Evolutionary conservation across 352 stramenopile genomes (phyloP).

Genomic region (Pseudoperonospora humuli): DNA sequence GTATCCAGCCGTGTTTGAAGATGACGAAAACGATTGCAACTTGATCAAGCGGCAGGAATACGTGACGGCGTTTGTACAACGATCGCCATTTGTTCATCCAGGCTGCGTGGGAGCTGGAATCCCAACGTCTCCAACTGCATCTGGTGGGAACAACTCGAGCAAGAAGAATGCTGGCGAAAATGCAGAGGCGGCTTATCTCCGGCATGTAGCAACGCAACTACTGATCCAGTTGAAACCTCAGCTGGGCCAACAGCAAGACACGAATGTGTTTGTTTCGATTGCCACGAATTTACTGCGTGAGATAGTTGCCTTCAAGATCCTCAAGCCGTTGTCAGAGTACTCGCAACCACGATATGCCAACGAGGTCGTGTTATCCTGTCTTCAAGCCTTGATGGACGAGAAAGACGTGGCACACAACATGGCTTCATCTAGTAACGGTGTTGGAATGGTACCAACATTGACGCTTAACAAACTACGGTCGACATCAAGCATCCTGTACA

Average conservation of each 20-base stretch:
- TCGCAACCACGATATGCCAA: conserved; percentile 62
- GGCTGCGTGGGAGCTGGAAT: conserved; percentile 32
- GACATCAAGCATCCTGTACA: conserved; percentile 63
- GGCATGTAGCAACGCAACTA: conserved; percentile 57
- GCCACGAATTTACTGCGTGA: conserved; percentile 60
- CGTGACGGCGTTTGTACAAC: conserved; percentile 44
- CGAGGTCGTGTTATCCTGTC: conserved; percentile 41
- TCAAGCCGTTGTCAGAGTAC: conserved; percentile 66
- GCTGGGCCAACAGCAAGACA: conserved; percentile 36
- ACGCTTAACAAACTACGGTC: conserved; percentile 47
- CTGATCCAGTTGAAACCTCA: conserved; percentile 63
- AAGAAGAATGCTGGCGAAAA: conserved; percentile 29
- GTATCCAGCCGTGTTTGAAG: conserved; percentile 47
- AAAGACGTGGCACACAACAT: conserved; percentile 20
- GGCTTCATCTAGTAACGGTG: conserved; percentile 11
- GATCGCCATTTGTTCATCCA: conserved; percentile 56
- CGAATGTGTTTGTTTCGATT: conserved; percentile 63
- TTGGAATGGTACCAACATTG: conserved; percentile 23
- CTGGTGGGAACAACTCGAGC: not conserved
- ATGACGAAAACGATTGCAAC: conserved; percentile 42
- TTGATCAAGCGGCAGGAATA: conserved; percentile 50
- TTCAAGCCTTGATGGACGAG: conserved; percentile 30
- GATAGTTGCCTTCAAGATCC: conserved; percentile 46
- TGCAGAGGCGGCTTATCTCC: conserved; percentile 50
- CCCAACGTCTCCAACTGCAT: not conserved